Percentiles rank a stretch among this genome's conserved stretches.
phyloP scores from a whole-genome alignment of 768 basidiomycete genomes.

The Lactarius trivialis region DNA sequence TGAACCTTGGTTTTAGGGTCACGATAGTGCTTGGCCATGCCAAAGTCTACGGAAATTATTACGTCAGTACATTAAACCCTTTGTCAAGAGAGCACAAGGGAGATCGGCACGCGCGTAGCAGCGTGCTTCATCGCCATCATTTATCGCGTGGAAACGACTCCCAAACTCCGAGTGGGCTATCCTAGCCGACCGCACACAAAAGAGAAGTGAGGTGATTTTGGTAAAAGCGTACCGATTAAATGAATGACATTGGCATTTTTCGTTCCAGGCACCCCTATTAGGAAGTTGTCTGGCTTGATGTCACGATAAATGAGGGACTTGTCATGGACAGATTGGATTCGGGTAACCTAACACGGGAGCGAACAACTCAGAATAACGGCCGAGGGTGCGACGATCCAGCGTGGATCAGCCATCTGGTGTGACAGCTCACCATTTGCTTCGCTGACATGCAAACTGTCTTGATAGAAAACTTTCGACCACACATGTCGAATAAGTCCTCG shows the following conservation, averaged over 20 bases:
- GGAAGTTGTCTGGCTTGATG: constrained; percentile 99
- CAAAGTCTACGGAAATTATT: constrained; percentile 61
- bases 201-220: not conserved
- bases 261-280: constrained; percentile 88
- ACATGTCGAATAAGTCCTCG: constrained; percentile 99
- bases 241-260: constrained; percentile 86
- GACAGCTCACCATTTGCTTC: constrained; percentile 85
- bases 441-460: constrained; percentile 99
- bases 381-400: constrained; percentile 1
- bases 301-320: constrained; percentile 98
- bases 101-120: not conserved
- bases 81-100: not conserved
- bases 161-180: not conserved
- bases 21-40: constrained; percentile 99
- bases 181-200: not conserved
- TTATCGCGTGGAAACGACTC: not conserved
- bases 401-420: constrained; percentile 8
- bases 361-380: constrained; percentile 14
- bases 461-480: constrained; percentile 92
- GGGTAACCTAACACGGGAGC: constrained; percentile 62
- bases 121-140: not conserved
- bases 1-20: constrained; percentile 97
- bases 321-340: constrained; percentile 96
- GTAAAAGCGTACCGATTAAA: constrained; percentile 63
- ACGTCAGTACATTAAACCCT: constrained; percentile 13